Percentiles rank a stretch among this genome's conserved stretches.
Evolutionary conservation across 495 filamentous ascomycete genomes (phyloP).

Genomic region (Niebla homalea): DNA sequence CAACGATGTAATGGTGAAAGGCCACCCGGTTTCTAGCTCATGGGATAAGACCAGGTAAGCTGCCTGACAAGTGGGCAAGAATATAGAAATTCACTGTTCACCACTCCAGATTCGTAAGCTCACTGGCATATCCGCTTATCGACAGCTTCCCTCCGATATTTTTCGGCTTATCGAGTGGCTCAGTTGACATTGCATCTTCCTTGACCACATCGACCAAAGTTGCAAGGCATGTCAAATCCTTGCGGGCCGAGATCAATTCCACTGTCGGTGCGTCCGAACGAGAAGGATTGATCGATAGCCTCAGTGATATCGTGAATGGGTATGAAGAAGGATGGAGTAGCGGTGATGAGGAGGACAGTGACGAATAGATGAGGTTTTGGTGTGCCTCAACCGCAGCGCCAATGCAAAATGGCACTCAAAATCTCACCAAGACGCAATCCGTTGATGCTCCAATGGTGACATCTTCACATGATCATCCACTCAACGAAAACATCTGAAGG

Average conservation of each 20-base stretch:
- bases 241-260: constrained; percentile 46
- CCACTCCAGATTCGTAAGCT: too few species aligned
- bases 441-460: background rate
- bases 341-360: constrained; percentile 70
- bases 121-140: constrained; percentile 58
- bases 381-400: too few species aligned
- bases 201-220: constrained; percentile 66
- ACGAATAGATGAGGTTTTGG: constrained; percentile 19
- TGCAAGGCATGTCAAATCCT: constrained; percentile 47
- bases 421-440: background rate
- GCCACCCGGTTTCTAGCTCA: too few species aligned
- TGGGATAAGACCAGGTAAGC: too few species aligned
- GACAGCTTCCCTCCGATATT: constrained; percentile 71
- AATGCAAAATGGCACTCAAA: too few species aligned
- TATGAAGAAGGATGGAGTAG: constrained; percentile 87
- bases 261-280: constrained; percentile 61
- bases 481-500: background rate
- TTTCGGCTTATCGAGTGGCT: constrained; percentile 25
- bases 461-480: background rate
- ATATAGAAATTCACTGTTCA: too few species aligned
- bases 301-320: constrained; percentile 71
- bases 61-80: too few species aligned
- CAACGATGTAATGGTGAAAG: too few species aligned
- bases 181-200: constrained; percentile 45
- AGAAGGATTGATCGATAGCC: constrained; percentile 68